Percentiles rank a stretch among this genome's conserved stretches.
phyloP scores from a whole-genome alignment of 2,329 filamentous ascomycete species.

The Madurella mycetomatis region DNA sequence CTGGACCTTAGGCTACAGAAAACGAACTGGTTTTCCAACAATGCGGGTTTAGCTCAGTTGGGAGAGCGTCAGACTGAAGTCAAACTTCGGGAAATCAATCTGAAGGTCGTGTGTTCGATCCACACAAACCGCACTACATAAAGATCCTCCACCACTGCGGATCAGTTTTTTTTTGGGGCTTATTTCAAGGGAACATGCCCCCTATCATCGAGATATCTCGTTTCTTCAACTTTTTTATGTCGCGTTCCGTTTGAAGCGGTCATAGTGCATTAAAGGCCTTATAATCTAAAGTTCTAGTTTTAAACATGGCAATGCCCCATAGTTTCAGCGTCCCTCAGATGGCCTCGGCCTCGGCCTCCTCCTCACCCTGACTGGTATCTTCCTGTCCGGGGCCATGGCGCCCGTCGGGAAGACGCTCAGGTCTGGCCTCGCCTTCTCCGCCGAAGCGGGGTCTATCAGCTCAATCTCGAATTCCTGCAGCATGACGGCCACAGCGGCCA shows the following conservation, averaged over 20 bases:
- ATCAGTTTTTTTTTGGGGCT: background rate
- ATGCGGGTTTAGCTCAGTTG: conserved; percentile 24
- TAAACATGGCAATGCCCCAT: no score
- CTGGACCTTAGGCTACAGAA: no score
- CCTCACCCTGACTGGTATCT: conserved; percentile 12
- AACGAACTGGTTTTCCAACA: background rate
- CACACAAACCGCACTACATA: conserved; percentile 19
- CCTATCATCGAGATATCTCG: no score
- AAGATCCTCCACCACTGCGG: background rate
- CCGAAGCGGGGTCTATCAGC: conserved; percentile 7
- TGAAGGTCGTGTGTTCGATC: conserved; percentile 24
- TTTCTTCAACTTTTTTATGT: background rate
- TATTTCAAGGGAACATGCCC: background rate
- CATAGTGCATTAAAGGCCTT: no score
- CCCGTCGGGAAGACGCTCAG: conserved; percentile 12
- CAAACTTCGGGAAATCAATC: conserved; percentile 17
- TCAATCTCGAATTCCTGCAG: conserved; percentile 19
- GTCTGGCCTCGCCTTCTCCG: conserved; percentile 7
- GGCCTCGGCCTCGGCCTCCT: background rate
- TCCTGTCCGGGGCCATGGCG: conserved; percentile 12
- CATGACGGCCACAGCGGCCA: conserved; percentile 14
- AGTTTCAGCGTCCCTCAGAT: background rate
- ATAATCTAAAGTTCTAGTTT: no score
- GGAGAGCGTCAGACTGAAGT: conserved; percentile 25
- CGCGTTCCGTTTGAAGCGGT: background rate